These are phyloP conservation scores for Cystoisospora suis DNA, from an alignment of 169 alveolate genomes.

Conservation along the genomic window DNA sequence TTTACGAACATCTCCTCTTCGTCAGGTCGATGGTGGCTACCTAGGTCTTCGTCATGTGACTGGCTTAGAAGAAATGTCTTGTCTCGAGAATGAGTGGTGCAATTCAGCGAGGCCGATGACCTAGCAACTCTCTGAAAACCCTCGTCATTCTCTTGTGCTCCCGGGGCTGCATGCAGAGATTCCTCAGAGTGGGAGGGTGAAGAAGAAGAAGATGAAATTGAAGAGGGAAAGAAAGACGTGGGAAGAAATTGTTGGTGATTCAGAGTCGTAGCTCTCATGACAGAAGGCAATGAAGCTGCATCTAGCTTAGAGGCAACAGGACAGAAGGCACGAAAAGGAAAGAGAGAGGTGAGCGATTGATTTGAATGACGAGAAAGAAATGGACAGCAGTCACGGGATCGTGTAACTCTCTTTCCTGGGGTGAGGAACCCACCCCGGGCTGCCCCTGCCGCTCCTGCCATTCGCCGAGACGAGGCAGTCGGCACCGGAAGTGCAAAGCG, in stretches of 20 bases:
- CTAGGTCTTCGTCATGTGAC: too few relatives aligned
- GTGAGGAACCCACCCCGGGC: not conserved
- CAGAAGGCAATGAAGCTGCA: not conserved
- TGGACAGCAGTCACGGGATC: conserved; percentile 3
- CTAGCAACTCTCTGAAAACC: too few relatives aligned
- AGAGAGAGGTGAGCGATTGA: not conserved
- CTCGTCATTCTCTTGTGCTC: too few relatives aligned
- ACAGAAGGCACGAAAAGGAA: conserved; percentile 35
- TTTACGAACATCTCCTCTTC: too few relatives aligned
- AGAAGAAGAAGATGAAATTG: too few relatives aligned
- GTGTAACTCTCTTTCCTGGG: not conserved
- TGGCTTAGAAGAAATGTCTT: too few relatives aligned
- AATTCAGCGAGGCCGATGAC: too few relatives aligned
- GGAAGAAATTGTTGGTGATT: conserved; percentile 7
- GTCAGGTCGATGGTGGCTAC: too few relatives aligned
- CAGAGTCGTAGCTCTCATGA: conserved; percentile 2
- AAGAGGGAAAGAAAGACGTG: not conserved
- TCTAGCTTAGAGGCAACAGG: conserved; percentile 38
- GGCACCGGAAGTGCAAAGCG: not conserved
- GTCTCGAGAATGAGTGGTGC: too few relatives aligned
- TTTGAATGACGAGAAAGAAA: conserved; percentile 13
- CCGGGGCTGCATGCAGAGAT: too few relatives aligned
- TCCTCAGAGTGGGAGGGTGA: too few relatives aligned
- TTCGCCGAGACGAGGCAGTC: not conserved
- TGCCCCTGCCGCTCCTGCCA: not conserved